Conservation (phyloP, 2,329 filamentous ascomycete genomes). For the Nemania serpens region DNA sequence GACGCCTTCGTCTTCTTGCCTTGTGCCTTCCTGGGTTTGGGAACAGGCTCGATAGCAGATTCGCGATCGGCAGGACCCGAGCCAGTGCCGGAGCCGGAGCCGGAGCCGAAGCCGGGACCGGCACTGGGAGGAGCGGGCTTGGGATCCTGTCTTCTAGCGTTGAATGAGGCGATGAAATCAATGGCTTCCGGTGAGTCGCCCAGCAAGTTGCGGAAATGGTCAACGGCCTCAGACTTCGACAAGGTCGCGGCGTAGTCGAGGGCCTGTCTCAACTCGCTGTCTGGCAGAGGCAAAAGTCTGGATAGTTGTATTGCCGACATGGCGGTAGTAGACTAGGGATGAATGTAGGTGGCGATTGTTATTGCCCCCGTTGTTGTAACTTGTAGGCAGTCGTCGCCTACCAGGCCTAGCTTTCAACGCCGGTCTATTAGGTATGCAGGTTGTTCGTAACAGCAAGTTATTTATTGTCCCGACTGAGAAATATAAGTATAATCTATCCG, state of each 20-base stretch:
- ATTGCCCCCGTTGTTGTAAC: too few species aligned
- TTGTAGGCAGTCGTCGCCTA: too few species aligned
- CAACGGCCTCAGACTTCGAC: constrained; percentile 75
- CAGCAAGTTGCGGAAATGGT: constrained; percentile 85
- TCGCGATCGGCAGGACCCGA: constrained; percentile 11
- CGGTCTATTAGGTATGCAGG: too few species aligned
- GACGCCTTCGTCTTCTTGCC: constrained; percentile 64
- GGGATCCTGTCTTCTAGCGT: constrained; percentile 62
- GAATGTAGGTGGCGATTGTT: too few species aligned
- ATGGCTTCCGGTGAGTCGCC: constrained; percentile 79
- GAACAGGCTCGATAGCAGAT: constrained; percentile 48
- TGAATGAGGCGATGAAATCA: constrained; percentile 82
- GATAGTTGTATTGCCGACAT: constrained; percentile 72
- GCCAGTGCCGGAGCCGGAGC: constrained; percentile 20
- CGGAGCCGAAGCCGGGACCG: constrained; percentile 9
- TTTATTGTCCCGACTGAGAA: too few species aligned
- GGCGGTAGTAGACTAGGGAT: too few species aligned
- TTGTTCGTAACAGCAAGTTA: too few species aligned
- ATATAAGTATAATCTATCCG: too few species aligned
- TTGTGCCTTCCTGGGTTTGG: constrained; percentile 52
- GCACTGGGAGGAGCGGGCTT: constrained; percentile 28
- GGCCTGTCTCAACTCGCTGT: constrained; percentile 82
- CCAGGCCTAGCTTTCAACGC: too few species aligned
- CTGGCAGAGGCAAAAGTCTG: constrained; percentile 80
- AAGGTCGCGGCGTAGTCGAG: constrained; percentile 80